phyloP scores from a whole-genome alignment of 805 yeast species.

The Yarrowia bubula region DNA sequence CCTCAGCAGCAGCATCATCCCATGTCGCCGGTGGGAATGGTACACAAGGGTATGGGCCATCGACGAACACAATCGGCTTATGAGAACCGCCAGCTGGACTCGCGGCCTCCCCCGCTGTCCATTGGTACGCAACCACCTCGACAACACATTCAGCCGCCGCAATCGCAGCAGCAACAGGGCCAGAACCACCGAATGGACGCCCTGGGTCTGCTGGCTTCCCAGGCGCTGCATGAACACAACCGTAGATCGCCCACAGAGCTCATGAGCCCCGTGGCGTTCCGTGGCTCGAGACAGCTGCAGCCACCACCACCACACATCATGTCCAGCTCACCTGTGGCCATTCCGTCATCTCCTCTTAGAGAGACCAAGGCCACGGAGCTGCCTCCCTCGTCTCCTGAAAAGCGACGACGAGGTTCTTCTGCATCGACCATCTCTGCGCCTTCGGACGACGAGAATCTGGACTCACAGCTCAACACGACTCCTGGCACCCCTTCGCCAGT shows the following conservation, averaged over 20 bases:
- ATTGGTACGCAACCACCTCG: constrained; percentile 19
- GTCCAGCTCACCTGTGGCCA: constrained; percentile 5
- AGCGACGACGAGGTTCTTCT: constrained; percentile 39
- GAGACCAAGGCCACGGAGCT: constrained; percentile 12
- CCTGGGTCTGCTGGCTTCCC: constrained; percentile 55
- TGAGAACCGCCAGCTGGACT: constrained; percentile 27
- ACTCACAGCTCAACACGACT: constrained; percentile 11
- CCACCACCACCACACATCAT: constrained; percentile 21
- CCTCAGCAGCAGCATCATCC: constrained; percentile 20
- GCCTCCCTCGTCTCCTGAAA: constrained; percentile 29
- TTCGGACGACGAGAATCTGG: constrained; percentile 38
- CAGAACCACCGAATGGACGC: constrained; percentile 46
- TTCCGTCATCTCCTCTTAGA: neutral
- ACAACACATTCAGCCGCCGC: constrained; percentile 27
- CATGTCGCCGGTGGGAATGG: constrained; percentile 24
- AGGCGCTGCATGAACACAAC: constrained; percentile 44
- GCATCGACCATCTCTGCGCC: constrained; percentile 41
- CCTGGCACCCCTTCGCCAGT: constrained; percentile 25
- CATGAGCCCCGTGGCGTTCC: constrained; percentile 34
- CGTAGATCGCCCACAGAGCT: constrained; percentile 33
- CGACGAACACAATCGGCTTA: constrained; percentile 19
- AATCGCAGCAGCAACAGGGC: constrained; percentile 12
- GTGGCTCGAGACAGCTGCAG: constrained; percentile 1
- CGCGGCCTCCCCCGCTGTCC: constrained; percentile 23
- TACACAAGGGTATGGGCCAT: constrained; percentile 19